Conservation (phyloP, 2,329 filamentous ascomycete species). For the Cadophora gregata region DNA sequence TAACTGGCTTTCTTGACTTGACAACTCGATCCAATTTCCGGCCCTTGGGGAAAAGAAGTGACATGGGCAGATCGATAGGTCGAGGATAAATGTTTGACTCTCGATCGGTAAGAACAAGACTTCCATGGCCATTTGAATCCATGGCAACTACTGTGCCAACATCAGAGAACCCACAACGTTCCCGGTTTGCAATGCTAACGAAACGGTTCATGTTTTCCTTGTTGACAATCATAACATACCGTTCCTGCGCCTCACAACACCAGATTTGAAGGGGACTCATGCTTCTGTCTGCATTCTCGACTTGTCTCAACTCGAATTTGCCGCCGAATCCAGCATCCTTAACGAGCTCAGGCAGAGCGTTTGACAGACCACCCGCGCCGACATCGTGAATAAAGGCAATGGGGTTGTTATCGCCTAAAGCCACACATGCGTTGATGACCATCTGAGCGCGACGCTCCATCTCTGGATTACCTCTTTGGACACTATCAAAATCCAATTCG, state of each 20-base stretch:
- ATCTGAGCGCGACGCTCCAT: conserved; percentile 95
- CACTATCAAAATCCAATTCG: conserved; percentile 94
- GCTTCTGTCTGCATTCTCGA: conserved; percentile 86
- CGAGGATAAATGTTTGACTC: conserved; percentile 76
- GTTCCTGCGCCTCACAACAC: conserved; percentile 96
- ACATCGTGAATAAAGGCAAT: conserved; percentile 99
- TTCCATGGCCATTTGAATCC: conserved; percentile 67
- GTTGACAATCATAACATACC: conserved; percentile 91
- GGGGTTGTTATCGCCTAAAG: conserved; percentile 82
- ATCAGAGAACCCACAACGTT: conserved; percentile 90
- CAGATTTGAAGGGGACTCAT: conserved; percentile 98
- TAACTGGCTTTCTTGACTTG: conserved; percentile 67
- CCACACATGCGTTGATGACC: conserved; percentile 94
- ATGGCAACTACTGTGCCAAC: conserved; percentile 77
- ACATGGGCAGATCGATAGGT: conserved; percentile 89
- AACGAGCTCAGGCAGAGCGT: conserved; percentile 85
- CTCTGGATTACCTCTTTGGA: conserved; percentile 96
- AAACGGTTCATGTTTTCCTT: conserved; percentile 81
- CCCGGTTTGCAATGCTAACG: conserved; percentile 71
- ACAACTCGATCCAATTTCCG: conserved; percentile 81
- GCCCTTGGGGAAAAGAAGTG: conserved; percentile 84
- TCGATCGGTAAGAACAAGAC: conserved; percentile 80
- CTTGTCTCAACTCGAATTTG: conserved; percentile 90
- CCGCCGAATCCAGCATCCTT: conserved; percentile 92
- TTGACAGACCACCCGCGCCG: conserved; percentile 85